Evolutionary conservation across 768 basidiomycete species (phyloP).

Genomic region (Tephrocybe sp.): DNA sequence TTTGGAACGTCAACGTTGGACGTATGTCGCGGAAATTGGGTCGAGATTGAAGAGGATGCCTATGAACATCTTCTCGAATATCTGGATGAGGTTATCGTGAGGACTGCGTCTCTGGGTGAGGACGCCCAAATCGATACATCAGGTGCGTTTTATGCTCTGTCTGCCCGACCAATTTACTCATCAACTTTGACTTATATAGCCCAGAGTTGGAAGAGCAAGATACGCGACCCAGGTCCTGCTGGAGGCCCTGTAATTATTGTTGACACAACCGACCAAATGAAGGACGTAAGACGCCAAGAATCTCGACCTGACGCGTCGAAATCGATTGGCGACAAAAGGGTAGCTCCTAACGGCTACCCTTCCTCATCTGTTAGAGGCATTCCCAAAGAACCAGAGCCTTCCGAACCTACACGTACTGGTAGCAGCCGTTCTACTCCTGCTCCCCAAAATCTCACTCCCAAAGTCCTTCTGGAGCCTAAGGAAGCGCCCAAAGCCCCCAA

Average conservation of each 20-base stretch:
- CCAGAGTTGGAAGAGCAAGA: not conserved
- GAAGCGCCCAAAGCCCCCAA: not conserved
- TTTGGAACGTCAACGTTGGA: constrained; percentile 27
- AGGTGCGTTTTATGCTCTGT: no score
- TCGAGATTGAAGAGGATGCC: constrained; percentile 30
- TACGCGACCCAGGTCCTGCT: not conserved
- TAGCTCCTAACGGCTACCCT: not conserved
- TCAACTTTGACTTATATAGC: not conserved
- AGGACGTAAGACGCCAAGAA: not conserved
- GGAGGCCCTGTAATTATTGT: not conserved
- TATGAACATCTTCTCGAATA: constrained; percentile 23
- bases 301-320: not conserved
- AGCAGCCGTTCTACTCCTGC: no score
- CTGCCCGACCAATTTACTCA: not conserved
- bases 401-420: not conserved
- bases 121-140: no score
- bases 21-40: constrained; percentile 24
- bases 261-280: not conserved
- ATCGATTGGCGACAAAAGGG: no score
- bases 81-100: constrained; percentile 28
- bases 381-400: not conserved
- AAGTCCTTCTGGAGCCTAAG: not conserved
- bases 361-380: not conserved
- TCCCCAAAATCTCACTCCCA: not conserved
- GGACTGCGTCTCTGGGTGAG: not conserved